Conservation (phyloP, 139 green algal genomes). For the Chlamydomonas incerta region DNA sequence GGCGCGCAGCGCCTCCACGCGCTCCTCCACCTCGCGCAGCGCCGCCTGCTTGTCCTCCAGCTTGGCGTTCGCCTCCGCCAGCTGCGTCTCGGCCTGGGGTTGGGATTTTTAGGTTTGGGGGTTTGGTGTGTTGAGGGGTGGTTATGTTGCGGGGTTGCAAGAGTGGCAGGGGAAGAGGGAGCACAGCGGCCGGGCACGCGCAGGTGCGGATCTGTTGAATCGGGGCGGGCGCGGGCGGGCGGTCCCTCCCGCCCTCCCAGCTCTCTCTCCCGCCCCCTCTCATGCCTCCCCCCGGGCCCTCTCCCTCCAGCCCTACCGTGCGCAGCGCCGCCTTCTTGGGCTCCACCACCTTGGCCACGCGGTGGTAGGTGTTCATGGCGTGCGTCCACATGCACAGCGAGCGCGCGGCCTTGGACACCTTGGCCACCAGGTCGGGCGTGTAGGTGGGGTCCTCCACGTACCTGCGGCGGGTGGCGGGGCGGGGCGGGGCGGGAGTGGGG, state of each 20-base stretch:
- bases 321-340: slow-evolving; percentile 79
- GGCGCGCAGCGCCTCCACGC: slow-evolving; percentile 69
- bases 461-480: slow-evolving; percentile 10
- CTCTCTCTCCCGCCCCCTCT: not conserved
- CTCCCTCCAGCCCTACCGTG: too few relatives aligned
- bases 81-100: slow-evolving; percentile 65
- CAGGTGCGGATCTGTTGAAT: too few relatives aligned
- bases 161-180: too few relatives aligned
- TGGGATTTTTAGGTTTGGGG: too few relatives aligned
- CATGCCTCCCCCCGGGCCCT: too few relatives aligned
- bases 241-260: too few relatives aligned
- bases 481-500: not conserved
- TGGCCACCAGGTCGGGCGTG: slow-evolving; percentile 77
- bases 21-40: slow-evolving; percentile 68
- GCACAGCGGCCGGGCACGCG: too few relatives aligned
- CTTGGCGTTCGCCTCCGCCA: slow-evolving; percentile 72
- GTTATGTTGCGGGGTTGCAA: too few relatives aligned
- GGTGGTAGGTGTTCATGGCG: slow-evolving; percentile 88
- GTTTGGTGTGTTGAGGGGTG: too few relatives aligned
- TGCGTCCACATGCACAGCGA: slow-evolving; percentile 89
- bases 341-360: slow-evolving; percentile 77
- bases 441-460: slow-evolving; percentile 76
- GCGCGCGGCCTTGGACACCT: slow-evolving; percentile 81
- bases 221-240: too few relatives aligned
- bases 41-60: slow-evolving; percentile 82